Evolutionary conservation across 2,329 filamentous ascomycete species (phyloP).

Genomic region (Pseudogymnoascus sp.): DNA sequence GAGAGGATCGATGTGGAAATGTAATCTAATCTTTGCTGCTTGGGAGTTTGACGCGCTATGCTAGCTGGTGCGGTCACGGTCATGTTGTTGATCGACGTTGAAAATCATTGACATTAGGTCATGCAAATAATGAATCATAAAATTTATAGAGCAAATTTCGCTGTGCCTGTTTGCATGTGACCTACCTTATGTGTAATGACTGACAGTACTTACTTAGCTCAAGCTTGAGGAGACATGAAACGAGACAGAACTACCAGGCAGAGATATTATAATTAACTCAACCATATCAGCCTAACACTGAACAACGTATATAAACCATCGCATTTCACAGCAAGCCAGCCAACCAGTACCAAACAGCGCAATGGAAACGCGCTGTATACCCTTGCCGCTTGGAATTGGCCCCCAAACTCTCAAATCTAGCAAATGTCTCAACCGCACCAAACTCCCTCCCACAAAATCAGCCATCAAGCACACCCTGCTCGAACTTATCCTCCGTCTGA

Average conservation of each 20-base stretch:
- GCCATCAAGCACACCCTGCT: background rate
- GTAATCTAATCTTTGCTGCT: slow-evolving; percentile 5
- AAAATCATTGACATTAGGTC: slow-evolving; percentile 3
- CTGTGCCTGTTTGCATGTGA: background rate
- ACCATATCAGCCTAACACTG: background rate
- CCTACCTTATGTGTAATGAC: background rate
- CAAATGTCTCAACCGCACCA: background rate
- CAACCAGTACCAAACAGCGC: background rate
- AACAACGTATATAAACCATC: background rate
- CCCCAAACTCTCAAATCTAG: background rate
- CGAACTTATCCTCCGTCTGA: background rate
- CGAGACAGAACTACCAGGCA: background rate
- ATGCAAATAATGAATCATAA: slow-evolving; percentile 3
- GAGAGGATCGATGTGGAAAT: background rate
- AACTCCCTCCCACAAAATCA: background rate
- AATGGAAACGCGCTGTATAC: background rate
- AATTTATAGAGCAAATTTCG: background rate
- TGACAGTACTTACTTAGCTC: no score
- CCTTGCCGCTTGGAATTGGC: background rate
- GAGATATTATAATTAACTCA: background rate
- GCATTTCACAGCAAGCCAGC: background rate
- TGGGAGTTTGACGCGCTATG: slow-evolving; percentile 4
- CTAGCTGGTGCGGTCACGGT: background rate
- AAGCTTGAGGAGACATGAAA: no score
- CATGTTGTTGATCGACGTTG: background rate